Conservation (phyloP, 768 basidiomycete species). For the Amanita exitialis region DNA sequence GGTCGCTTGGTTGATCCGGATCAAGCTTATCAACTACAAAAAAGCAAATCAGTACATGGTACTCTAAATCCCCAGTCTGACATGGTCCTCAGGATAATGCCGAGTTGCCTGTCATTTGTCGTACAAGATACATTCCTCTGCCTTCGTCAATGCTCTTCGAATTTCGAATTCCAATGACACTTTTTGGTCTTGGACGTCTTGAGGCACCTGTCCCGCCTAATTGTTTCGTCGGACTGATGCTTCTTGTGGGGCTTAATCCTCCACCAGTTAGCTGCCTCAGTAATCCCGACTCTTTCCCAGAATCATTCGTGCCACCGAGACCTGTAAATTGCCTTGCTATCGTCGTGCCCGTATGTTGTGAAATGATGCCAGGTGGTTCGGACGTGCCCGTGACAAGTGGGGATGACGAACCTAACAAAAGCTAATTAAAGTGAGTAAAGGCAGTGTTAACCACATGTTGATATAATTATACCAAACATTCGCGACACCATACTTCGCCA, state of each 20-base stretch:
- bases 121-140: constrained; percentile 64
- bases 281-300: constrained; percentile 17
- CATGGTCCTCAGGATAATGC: constrained; percentile 8
- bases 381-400: constrained; percentile 16
- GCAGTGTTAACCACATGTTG: not conserved
- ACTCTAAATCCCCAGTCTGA: no score
- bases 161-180: constrained; percentile 61
- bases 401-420: constrained; percentile 1
- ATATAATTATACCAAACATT: constrained; percentile 57
- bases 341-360: constrained; percentile 67
- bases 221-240: constrained; percentile 71
- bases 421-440: not conserved
- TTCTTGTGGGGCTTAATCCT: constrained; percentile 56
- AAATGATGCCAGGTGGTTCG: constrained; percentile 22
- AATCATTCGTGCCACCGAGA: constrained; percentile 30
- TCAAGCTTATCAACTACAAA: not conserved
- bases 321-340: constrained; percentile 72
- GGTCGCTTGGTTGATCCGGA: not conserved
- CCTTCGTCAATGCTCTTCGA: constrained; percentile 59
- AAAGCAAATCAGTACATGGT: not conserved
- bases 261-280: constrained; percentile 59
- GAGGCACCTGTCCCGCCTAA: constrained; percentile 20
- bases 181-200: constrained; percentile 54
- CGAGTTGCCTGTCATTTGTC: constrained; percentile 62
- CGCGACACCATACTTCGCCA: constrained; percentile 75